Evolutionary conservation across 2,329 filamentous ascomycete species (phyloP).

Genomic region (Hymenoscyphus fraxineus): DNA sequence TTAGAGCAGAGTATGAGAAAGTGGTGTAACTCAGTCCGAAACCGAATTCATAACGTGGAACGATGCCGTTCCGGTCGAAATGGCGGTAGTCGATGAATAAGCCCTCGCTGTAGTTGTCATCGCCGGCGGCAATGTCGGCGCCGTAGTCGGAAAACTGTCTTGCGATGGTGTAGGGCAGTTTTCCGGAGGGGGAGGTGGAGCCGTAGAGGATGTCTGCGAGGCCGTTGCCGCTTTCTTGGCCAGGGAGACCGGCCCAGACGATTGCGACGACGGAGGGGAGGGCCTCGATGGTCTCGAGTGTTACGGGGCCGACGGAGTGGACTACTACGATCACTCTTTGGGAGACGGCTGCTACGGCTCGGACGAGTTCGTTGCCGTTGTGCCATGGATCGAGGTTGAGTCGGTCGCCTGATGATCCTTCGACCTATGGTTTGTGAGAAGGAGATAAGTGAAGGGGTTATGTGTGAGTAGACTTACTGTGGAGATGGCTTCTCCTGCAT

Average conservation of each 20-base stretch:
- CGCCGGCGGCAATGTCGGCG: constrained; percentile 13
- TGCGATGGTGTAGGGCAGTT: constrained; percentile 64
- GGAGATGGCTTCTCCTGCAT: constrained; percentile 66
- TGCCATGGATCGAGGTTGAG: constrained; percentile 63
- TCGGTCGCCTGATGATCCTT: constrained; percentile 64
- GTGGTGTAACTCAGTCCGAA: constrained; percentile 55
- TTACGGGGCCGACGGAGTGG: constrained; percentile 57
- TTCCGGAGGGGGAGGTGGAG: constrained; percentile 49
- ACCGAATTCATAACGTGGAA: constrained; percentile 39
- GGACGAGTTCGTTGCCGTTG: constrained; percentile 55
- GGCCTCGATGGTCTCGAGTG: constrained; percentile 56
- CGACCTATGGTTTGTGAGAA: constrained; percentile 45
- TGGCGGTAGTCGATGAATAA: constrained; percentile 51
- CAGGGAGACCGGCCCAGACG: constrained; percentile 51
- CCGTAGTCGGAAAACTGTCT: constrained; percentile 50
- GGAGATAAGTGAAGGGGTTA: constrained; percentile 50
- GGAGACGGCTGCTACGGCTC: constrained; percentile 46
- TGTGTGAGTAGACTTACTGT: constrained; percentile 48
- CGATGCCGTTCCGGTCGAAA: constrained; percentile 43
- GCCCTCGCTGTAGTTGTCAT: constrained; percentile 42
- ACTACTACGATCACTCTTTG: constrained; percentile 51
- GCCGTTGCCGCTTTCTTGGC: constrained; percentile 38
- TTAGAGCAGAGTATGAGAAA: constrained; percentile 38
- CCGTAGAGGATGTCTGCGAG: constrained; percentile 46
- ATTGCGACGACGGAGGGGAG: constrained; percentile 60